Evolutionary conservation across 1,139 yeast genomes (phyloP).

Genomic region (Insectozyma bohioensis): DNA sequence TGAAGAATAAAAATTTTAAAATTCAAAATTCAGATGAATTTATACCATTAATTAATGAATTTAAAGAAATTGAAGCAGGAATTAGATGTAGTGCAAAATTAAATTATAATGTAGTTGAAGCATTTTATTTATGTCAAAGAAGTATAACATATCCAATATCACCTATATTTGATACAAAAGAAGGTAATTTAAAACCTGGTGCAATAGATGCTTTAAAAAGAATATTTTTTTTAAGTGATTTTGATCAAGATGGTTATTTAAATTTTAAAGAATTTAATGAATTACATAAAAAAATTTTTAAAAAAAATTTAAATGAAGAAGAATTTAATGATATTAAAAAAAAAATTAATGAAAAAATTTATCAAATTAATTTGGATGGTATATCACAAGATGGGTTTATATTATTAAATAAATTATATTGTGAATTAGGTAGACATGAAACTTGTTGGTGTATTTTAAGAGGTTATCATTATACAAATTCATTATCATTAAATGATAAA

Average conservation of each 20-base stretch:
- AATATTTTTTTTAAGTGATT: slow-evolving; percentile 80
- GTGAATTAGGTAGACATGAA: slow-evolving; percentile 91
- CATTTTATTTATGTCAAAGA: slow-evolving; percentile 87
- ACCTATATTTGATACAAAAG: slow-evolving; percentile 90
- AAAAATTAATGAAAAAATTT: slow-evolving; percentile 25
- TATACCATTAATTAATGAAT: slow-evolving; percentile 81
- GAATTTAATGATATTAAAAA: slow-evolving; percentile 33
- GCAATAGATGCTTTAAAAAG: slow-evolving; percentile 76
- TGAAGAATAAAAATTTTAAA: slow-evolving; percentile 21
- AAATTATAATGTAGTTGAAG: slow-evolving; percentile 79
- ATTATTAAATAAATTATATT: slow-evolving; percentile 72
- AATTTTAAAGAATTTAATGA: slow-evolving; percentile 66
- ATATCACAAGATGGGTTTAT: slow-evolving; percentile 76
- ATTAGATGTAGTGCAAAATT: slow-evolving; percentile 82
- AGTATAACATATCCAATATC: slow-evolving; percentile 93
- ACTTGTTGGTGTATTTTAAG: slow-evolving; percentile 94
- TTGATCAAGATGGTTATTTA: slow-evolving; percentile 84
- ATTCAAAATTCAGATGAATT: slow-evolving; percentile 73
- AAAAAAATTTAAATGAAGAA: slow-evolving; percentile 32
- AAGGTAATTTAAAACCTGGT: slow-evolving; percentile 74
- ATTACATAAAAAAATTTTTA: slow-evolving; percentile 76
- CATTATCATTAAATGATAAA: slow-evolving; percentile 77
- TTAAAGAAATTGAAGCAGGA: slow-evolving; percentile 91
- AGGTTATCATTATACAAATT: slow-evolving; percentile 86
- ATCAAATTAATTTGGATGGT: slow-evolving; percentile 34